phyloP scores from a whole-genome alignment of 1,284 basidiomycete genomes.

The Boletus sp. region DNA sequence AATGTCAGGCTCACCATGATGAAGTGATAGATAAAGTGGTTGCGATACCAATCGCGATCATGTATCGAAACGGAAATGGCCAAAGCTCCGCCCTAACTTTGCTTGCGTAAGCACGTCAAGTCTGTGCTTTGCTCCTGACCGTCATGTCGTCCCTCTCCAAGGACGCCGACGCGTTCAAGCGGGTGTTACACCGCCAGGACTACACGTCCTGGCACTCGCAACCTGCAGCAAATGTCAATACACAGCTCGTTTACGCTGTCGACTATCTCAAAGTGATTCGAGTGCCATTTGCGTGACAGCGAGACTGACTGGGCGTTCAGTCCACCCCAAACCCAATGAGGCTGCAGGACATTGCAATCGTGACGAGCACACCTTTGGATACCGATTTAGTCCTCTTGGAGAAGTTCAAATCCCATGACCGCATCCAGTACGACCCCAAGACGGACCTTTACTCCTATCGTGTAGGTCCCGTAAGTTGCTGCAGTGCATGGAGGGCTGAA shows the following conservation, averaged over 20 bases:
- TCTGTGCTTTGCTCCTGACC: background rate
- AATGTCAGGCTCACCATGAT: slow-evolving; percentile 21
- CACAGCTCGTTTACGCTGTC: slow-evolving; percentile 82
- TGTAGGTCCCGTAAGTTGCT: slow-evolving; percentile 35
- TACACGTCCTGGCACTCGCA: slow-evolving; percentile 79
- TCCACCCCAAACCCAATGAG: slow-evolving; percentile 76
- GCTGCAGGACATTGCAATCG: slow-evolving; percentile 78
- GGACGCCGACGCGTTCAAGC: slow-evolving; percentile 67
- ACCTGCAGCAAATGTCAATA: slow-evolving; percentile 79
- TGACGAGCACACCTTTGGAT: slow-evolving; percentile 72
- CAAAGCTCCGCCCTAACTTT: slow-evolving; percentile 31
- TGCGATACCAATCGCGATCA: slow-evolving; percentile 32
- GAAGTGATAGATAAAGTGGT: slow-evolving; percentile 23
- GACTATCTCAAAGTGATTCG: slow-evolving; percentile 66
- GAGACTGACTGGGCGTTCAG: slow-evolving; percentile 35
- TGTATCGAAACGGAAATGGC: slow-evolving; percentile 13
- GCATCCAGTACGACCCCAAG: slow-evolving; percentile 74
- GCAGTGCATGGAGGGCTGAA: slow-evolving; percentile 5
- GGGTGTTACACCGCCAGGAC: slow-evolving; percentile 56
- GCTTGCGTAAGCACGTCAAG: slow-evolving; percentile 22
- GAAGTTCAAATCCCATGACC: slow-evolving; percentile 77
- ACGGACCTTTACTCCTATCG: slow-evolving; percentile 84
- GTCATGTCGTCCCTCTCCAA: slow-evolving; percentile 61
- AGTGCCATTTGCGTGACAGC: slow-evolving; percentile 3
- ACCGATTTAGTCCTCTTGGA: slow-evolving; percentile 68